Evolutionary conservation across 805 yeast genomes (phyloP).

Genomic region (Candida ipomoeae): DNA sequence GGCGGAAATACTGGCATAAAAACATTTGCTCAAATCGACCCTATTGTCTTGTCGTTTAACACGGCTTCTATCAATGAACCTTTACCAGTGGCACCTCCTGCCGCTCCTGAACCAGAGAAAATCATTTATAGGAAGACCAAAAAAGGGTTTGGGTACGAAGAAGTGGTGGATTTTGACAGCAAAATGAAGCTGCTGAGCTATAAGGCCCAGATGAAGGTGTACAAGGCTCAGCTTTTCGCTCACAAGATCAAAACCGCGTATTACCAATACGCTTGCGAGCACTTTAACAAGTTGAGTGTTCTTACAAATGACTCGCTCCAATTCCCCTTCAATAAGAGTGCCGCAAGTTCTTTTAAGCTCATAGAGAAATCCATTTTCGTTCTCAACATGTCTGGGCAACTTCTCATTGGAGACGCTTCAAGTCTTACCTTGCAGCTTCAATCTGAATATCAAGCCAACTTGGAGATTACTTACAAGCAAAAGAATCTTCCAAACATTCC

Average conservation of each 20-base stretch:
- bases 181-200: not conserved
- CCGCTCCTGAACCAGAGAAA: not conserved
- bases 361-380: not conserved
- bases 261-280: conserved; percentile 5
- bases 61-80: not conserved
- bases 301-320: conserved; percentile 8
- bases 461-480: conserved; percentile 8
- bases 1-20: conserved; percentile 4
- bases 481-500: not conserved
- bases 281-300: conserved; percentile 12
- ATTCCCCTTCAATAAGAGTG: not conserved
- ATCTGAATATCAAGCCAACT: not conserved
- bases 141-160: conserved; percentile 15
- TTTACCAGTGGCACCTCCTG: conserved; percentile 8
- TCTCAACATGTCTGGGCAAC: conserved; percentile 1
- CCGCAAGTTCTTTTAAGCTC: not conserved
- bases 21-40: conserved; percentile 12
- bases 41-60: conserved; percentile 8
- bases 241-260: conserved; percentile 6
- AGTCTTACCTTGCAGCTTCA: not conserved
- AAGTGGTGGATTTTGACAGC: conserved; percentile 7
- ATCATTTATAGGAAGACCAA: conserved; percentile 7
- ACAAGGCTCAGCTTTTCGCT: conserved; percentile 1
- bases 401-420: conserved; percentile 8
- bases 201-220: conserved; percentile 1